phyloP scores from a whole-genome alignment of 1,284 basidiomycete species.

The Thecaphora frezii region DNA sequence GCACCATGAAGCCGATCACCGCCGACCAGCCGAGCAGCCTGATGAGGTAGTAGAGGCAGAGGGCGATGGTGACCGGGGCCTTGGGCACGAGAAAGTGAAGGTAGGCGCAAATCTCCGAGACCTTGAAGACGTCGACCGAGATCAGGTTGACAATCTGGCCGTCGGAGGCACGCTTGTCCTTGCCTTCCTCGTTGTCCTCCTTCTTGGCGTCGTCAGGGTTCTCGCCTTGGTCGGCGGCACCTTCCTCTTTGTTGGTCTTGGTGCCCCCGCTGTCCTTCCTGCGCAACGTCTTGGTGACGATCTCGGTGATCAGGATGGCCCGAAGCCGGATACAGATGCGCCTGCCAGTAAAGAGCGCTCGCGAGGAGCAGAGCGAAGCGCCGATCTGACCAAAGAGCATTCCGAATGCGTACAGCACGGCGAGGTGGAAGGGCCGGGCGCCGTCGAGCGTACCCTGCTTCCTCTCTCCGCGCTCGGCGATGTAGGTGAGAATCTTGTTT shows the following conservation, averaged over 20 bases:
- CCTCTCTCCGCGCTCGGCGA: conserved; percentile 44
- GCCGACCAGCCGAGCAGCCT: conserved; percentile 64
- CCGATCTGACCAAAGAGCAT: conserved; percentile 63
- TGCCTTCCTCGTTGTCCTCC: conserved; percentile 13
- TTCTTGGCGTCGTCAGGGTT: conserved; percentile 13
- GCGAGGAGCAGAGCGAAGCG: conserved; percentile 60
- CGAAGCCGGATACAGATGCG: conserved; percentile 60
- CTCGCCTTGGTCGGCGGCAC: conserved; percentile 10
- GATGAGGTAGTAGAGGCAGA: conserved; percentile 63
- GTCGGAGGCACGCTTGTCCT: conserved; percentile 53
- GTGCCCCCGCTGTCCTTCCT: conserved; percentile 60
- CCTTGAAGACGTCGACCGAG: conserved; percentile 64
- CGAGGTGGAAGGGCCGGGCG: conserved; percentile 61
- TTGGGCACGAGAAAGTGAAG: conserved; percentile 59
- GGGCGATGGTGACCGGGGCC: conserved; percentile 63
- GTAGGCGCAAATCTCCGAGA: conserved; percentile 47
- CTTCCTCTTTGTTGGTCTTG: conserved; percentile 17
- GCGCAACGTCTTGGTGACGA: conserved; percentile 65
- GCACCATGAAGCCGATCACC: conserved; percentile 57
- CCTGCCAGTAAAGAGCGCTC: conserved; percentile 63
- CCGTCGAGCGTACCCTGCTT: conserved; percentile 13
- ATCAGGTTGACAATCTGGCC: conserved; percentile 66
- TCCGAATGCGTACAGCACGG: conserved; percentile 63
- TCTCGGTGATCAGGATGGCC: conserved; percentile 64
- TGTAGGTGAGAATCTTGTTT: conserved; percentile 62